Base-by-base conservation (phyloP, 2,329 filamentous ascomycete genomes). In the Chaetomiaceae sp. region DNA sequence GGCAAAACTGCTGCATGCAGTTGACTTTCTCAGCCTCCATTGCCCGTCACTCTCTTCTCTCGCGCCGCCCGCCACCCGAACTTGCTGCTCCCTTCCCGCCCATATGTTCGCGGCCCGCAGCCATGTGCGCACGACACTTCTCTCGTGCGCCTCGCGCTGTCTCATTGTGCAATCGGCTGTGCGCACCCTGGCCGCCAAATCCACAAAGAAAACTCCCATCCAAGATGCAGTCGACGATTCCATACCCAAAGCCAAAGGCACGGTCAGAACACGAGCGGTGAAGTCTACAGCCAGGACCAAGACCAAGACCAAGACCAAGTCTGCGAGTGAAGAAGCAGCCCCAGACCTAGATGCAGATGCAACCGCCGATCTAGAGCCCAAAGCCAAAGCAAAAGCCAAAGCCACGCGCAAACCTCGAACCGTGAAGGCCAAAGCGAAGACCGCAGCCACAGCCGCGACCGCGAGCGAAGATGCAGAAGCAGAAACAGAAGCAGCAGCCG, bases 31-130 rank as follows among this genome's bases (percentile, higher is more conserved):
- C 2, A 17, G 12, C 11, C 12, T 3, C 4, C 20, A 20, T 14
- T 14, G 10, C 10, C 12, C 34, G 14, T 9, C 34, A 20, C 18
- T 8, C 19, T 6, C 30, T 9, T 30, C 17, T 10, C 30, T 34
- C 17, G 24, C 38, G n/a, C 2, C 6, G 29, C 20, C n/a, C 9
- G 22, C 18, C 27, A n/a, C 15, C 12, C n/a, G n/a, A n/a, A n/a
- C n/a, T n/a, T n/a, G 26, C 17, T 30, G 2, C 26, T 9, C 30
- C 18, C 18, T 18, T 17, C 27, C 29, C 37, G 15, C 30, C 29
- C 48, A 15, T 32, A 55, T 55, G 52, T 44, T 46, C 14, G 30
- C 48, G 37, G 11, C 36, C 24, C 42, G 50, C 48, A 40, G 39
- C 38, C 48, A 53, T 47, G 46, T 36, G 38, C 38, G 49, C 47